Base-by-base conservation (phyloP, 352 stramenopile species). In the Phytophthora palmivora region DNA sequence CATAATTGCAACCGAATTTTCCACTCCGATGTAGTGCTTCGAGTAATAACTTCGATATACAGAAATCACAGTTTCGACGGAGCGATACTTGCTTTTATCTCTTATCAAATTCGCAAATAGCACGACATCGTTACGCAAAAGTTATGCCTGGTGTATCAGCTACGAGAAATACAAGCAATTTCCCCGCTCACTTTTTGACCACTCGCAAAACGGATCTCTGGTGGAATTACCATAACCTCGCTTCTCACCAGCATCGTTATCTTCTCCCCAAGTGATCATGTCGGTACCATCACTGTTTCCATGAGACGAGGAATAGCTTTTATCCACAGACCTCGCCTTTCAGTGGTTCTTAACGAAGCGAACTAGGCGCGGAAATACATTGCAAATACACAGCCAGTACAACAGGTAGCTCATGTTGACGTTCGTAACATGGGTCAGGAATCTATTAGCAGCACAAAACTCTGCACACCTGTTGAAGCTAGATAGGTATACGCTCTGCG, bases 251-350 rank as follows among this genome's bases (percentile, higher is more conserved):
- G 6, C 18, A 6, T 46, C 30, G n/a, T 52, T 19, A 32, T 51
- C 21, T 3, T 3, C 46, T 8, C 32, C 12, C 32, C 46, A 54
- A n/a, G 10, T 49, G 14, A 33, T 58, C 26, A 49, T 38, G 32
- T 58, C 50, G 1, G 50, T 58, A 15, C 38, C 37, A 8, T 58
- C 50, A 6, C 50, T 42, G 14, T 58, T 53, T 53, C 8, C 8
- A 32, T 32, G 26, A 32, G 4, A 32, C 8, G 26, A 32, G 8
- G 4, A 32, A 8, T 32, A 32, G 26, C 8, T 32, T 9, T 4
- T 8, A 32, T 9, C 26, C 4, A 8, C 26, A 32, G 26, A 32
- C 8, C 26, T 32, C 8, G 26, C 26, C 8, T 32, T 8, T 32
- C 4, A 8, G 26, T 8, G 4, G 26, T 32, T 32, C 8, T 4